Conservation (phyloP, 2,329 filamentous ascomycete species). For the Aaosphaeria arxii region DNA sequence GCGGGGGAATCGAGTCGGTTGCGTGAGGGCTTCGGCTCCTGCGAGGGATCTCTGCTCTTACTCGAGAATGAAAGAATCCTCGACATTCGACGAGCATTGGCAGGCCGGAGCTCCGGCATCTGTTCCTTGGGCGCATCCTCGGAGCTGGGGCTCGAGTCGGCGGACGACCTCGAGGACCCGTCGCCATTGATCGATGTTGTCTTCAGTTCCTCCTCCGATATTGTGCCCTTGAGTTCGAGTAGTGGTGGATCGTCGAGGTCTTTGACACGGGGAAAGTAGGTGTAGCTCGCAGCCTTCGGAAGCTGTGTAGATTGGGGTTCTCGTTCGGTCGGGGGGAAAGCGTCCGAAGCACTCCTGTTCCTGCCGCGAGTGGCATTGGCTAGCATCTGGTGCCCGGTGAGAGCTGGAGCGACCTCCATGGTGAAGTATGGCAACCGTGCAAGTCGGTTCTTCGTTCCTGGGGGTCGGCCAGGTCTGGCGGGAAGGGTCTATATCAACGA, state of each 20-base stretch:
- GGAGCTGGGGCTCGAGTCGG: constrained; percentile 44
- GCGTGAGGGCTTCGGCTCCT: constrained; percentile 25
- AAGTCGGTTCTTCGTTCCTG: too few species aligned
- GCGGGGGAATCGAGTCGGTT: constrained; percentile 23
- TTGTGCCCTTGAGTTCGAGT: constrained; percentile 24
- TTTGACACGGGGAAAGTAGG: constrained; percentile 39
- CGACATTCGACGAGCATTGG: constrained; percentile 34
- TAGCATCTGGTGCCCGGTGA: constrained; percentile 27
- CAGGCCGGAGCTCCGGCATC: constrained; percentile 30
- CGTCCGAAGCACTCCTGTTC: constrained; percentile 32
- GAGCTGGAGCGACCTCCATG: constrained; percentile 32
- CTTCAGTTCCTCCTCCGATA: constrained; percentile 32
- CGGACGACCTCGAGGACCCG: constrained; percentile 38
- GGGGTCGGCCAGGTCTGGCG: too few species aligned
- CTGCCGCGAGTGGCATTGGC: constrained; percentile 27
- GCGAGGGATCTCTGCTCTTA: constrained; percentile 31
- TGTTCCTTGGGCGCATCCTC: constrained; percentile 31
- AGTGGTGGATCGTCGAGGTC: constrained; percentile 28
- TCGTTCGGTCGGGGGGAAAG: constrained; percentile 13
- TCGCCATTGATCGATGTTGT: constrained; percentile 24
- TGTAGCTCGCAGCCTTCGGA: constrained; percentile 40
- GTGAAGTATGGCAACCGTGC: constrained; percentile 2
- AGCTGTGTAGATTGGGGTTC: constrained; percentile 24
- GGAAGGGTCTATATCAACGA: too few species aligned
- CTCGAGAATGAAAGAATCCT: constrained; percentile 33